Evolutionary conservation across 257 asterid species (phyloP).

Genomic region (Eustoma russellianum): DNA sequence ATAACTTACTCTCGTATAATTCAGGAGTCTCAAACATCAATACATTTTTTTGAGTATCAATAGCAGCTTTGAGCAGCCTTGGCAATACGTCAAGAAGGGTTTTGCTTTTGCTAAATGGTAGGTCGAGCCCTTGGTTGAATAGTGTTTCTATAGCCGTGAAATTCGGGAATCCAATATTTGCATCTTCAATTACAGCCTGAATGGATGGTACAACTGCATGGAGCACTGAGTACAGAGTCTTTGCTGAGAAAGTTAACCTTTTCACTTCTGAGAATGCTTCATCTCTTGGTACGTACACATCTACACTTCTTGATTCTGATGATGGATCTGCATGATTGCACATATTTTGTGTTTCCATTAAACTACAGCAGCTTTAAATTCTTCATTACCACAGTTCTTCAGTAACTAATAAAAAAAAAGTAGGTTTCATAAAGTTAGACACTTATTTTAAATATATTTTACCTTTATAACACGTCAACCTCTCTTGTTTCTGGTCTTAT

Average conservation of each 20-base stretch:
- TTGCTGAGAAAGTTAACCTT: conserved; percentile 27
- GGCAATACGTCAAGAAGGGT: conserved; percentile 21
- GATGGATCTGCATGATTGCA: conserved; percentile 32
- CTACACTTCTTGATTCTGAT: conserved; percentile 31
- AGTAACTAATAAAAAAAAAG: not conserved
- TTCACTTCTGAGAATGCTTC: conserved; percentile 56
- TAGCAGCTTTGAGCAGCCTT: conserved; percentile 27
- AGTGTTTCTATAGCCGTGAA: conserved; percentile 54
- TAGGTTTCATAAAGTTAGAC: not conserved
- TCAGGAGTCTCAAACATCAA: conserved; percentile 48
- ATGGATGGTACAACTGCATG: conserved; percentile 39
- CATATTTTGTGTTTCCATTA: not conserved
- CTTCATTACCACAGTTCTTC: too few species aligned
- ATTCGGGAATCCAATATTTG: conserved; percentile 26
- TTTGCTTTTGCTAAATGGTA: conserved; percentile 9
- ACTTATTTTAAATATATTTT: not conserved
- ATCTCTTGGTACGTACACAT: conserved; percentile 58
- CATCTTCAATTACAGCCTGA: conserved; percentile 5
- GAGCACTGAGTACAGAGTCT: conserved; percentile 28
- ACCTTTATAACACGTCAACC: too few species aligned
- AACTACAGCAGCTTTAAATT: too few species aligned
- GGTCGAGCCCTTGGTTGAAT: conserved; percentile 37
- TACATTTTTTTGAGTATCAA: conserved; percentile 14
- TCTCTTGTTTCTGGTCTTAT: too few species aligned
- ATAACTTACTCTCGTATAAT: conserved; percentile 33